phyloP scores from a whole-genome alignment of 768 basidiomycete species.

The Trichaptum fuscoviolaceum region DNA sequence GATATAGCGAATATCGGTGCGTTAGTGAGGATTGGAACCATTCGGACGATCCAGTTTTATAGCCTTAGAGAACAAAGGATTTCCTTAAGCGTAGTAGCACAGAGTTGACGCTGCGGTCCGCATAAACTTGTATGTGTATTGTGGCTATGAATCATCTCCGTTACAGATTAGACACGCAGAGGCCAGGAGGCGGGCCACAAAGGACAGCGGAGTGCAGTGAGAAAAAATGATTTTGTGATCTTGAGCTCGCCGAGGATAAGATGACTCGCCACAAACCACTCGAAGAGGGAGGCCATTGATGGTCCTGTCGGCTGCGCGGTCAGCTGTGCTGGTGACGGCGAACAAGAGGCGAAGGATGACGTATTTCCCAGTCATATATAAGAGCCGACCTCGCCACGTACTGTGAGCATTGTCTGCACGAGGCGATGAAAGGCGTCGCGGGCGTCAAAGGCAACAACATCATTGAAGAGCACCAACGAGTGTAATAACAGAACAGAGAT shows the following conservation, averaged over 20 bases:
- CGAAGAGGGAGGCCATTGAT: not conserved
- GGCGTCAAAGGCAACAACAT: not conserved
- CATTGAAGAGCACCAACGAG: not conserved
- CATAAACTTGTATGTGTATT: not conserved
- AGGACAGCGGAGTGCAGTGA: not conserved
- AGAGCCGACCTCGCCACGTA: not conserved
- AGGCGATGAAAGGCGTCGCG: not conserved
- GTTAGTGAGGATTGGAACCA: not conserved
- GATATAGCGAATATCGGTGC: not conserved
- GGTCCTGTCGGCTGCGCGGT: not conserved
- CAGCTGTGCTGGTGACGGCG: not conserved
- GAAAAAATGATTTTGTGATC: not conserved
- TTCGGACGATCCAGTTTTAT: not conserved
- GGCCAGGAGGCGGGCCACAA: not conserved
- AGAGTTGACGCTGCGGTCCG: not conserved
- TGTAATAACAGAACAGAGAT: not conserved
- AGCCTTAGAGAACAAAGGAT: not conserved
- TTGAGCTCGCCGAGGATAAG: not conserved
- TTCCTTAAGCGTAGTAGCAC: not conserved
- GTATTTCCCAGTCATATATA: not conserved
- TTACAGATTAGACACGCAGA: conserved; percentile 1
- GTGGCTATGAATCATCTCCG: not conserved
- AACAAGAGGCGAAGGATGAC: not conserved
- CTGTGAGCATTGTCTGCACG: not conserved
- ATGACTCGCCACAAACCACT: not conserved